Base-by-base conservation (phyloP, 2,329 filamentous ascomycete species). In the Beauveria varroae region DNA sequence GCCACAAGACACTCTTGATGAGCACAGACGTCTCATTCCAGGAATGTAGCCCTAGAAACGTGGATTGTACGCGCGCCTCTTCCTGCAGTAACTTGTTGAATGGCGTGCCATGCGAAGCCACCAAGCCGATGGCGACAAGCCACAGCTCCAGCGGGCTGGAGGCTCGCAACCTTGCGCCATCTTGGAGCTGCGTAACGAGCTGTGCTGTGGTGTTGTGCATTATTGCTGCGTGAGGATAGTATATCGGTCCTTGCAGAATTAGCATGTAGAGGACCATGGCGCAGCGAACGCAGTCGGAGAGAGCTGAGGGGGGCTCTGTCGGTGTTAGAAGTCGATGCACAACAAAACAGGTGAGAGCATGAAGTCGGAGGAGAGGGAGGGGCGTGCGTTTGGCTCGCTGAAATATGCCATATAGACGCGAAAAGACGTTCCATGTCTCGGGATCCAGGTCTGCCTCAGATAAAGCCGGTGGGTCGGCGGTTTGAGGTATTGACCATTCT, bases 311-410 rank as follows among this genome's bases (percentile, higher is more conserved):
- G 1, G 34, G 12, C 3, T 6, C 5, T 7, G 50, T 24, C 3
- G 34, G 26, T 5, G 40, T 8, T 10, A 84, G 63, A 1, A 85
- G 72, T 24, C 75, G 74, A 62, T 85, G 82, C 1, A 84, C 69
- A 24, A 81, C 76, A 64, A 81, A 85, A 56, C 79, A 82, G 6
- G 80, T 79, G 1, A 85, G 70, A 60, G 85, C 82, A 62, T 85
- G 82, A 0, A 85, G 74, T 51, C 75, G 72, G 0, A 78, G 79
- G 0, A 71, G 70, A 1, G 76, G 64, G 0, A 80, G 62, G 0
- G 66, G 65, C 10, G 50, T 61, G 0, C 60, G 60, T 14, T 68
- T 63, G 0, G 73, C 67, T 4, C 70, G 68, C 1, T 75, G 71
- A 54, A 83, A 78, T 4, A 82, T 67, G 9, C 65, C 68, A 14